Percentiles rank a stretch among this genome's conserved stretches.
These are phyloP conservation scores for Wickerhamiella occidentalis DNA, from an alignment of 805 yeast genomes.

Conservation along the genomic window DNA sequence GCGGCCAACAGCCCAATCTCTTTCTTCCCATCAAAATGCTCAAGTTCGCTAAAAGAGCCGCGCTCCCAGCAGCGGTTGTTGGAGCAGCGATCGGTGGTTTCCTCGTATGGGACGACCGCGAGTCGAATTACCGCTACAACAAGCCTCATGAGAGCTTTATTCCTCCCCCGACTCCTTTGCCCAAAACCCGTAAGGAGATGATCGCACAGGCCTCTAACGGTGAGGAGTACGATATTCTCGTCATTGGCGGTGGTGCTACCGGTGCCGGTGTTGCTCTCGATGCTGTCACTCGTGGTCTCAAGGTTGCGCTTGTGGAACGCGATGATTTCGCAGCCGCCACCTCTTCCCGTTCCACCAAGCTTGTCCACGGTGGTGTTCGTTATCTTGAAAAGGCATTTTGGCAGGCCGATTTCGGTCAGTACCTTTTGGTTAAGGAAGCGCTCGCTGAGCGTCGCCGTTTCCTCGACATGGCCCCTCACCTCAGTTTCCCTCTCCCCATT, in stretches of 20 bases:
- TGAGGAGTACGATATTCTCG: slow-evolving; percentile 60
- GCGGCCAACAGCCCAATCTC: not conserved
- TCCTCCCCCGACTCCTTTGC: slow-evolving; percentile 22
- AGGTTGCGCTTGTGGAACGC: slow-evolving; percentile 76
- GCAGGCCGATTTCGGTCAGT: slow-evolving; percentile 81
- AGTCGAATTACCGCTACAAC: slow-evolving; percentile 20
- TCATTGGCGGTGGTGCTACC: slow-evolving; percentile 94
- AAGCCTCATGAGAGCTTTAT: slow-evolving; percentile 20
- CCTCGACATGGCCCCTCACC: slow-evolving; percentile 84
- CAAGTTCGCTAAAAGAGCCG: slow-evolving; percentile 15
- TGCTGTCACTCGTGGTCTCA: slow-evolving; percentile 80
- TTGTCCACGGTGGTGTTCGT: slow-evolving; percentile 96
- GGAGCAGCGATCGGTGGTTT: slow-evolving; percentile 18
- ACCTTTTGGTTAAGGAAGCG: slow-evolving; percentile 80
- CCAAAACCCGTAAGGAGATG: slow-evolving; percentile 24
- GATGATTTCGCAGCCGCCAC: slow-evolving; percentile 89
- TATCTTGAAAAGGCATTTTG: slow-evolving; percentile 90
- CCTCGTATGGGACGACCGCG: slow-evolving; percentile 22
- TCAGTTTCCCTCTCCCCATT: slow-evolving; percentile 74
- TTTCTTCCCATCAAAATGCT: not conserved
- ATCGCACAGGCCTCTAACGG: slow-evolving; percentile 25
- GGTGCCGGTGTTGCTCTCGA: slow-evolving; percentile 91
- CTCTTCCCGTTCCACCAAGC: slow-evolving; percentile 84
- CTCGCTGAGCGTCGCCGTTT: slow-evolving; percentile 76
- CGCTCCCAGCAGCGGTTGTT: slow-evolving; percentile 20